Percentiles rank a stretch among this genome's conserved stretches.
These are phyloP conservation scores for Drechslerella coelobrocha DNA, from an alignment of 2,329 filamentous ascomycete species.

Conservation along the genomic window DNA sequence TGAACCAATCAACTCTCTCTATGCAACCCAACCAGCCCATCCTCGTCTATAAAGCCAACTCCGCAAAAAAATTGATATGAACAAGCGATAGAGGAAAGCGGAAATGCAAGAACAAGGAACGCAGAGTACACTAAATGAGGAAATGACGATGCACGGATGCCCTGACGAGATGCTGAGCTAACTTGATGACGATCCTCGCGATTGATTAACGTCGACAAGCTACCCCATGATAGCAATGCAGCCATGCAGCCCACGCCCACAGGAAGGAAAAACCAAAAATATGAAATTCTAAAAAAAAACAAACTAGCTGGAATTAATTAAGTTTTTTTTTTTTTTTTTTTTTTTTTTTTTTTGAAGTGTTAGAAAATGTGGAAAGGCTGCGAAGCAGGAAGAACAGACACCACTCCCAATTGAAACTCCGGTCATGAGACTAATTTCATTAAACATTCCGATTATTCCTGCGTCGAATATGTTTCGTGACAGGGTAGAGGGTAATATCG, in stretches of 20 bases:
- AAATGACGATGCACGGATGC: constrained; percentile 51
- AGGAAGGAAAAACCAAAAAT: constrained; percentile 27
- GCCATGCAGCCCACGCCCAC: constrained; percentile 27
- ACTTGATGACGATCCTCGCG: constrained; percentile 50
- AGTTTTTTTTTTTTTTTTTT: no score
- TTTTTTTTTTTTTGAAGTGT: no score
- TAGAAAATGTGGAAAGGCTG: constrained; percentile 36
- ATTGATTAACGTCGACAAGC: constrained; percentile 50
- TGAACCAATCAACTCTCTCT: constrained; percentile 51
- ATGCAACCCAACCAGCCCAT: constrained; percentile 51
- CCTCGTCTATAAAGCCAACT: constrained; percentile 52
- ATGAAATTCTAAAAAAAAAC: constrained; percentile 42
- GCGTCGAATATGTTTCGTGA: constrained; percentile 45
- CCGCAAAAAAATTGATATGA: constrained; percentile 50
- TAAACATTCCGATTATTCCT: constrained; percentile 51
- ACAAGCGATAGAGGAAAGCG: constrained; percentile 46
- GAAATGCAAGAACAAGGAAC: constrained; percentile 49
- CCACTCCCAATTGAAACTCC: constrained; percentile 50
- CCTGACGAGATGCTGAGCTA: constrained; percentile 44
- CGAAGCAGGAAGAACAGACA: constrained; percentile 35
- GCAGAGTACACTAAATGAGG: constrained; percentile 37
- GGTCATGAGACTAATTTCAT: constrained; percentile 51
- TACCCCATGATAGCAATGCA: constrained; percentile 47
- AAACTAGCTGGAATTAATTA: constrained; percentile 24
- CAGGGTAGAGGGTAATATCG: constrained; percentile 51